These are phyloP conservation scores for Botrytis porri DNA, from an alignment of 2,329 filamentous ascomycete genomes.

Conservation along the genomic window DNA sequence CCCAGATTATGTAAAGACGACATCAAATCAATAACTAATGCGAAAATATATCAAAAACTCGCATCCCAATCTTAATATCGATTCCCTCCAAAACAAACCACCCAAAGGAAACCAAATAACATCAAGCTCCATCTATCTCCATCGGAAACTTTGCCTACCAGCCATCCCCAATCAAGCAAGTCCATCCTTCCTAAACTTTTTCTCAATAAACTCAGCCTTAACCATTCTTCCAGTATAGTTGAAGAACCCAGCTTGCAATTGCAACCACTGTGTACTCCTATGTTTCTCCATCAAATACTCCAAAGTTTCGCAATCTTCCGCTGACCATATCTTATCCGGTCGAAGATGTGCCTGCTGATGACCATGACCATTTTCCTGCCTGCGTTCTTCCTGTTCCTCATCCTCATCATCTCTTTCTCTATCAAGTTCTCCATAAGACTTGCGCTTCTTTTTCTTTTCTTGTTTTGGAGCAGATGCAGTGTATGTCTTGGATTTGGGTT, in stretches of 20 bases:
- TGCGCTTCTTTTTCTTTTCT: constrained; percentile 11
- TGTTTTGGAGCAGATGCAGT: background rate
- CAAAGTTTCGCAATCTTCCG: constrained; percentile 34
- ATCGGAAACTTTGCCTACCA: background rate
- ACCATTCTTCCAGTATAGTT: constrained; percentile 38
- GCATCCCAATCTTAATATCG: background rate
- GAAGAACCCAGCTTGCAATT: constrained; percentile 37
- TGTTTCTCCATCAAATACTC: constrained; percentile 33
- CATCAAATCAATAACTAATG: background rate
- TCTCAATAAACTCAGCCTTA: constrained; percentile 32
- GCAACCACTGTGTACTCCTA: constrained; percentile 34
- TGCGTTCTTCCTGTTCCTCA: background rate
- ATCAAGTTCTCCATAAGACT: constrained; percentile 4
- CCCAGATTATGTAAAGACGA: background rate
- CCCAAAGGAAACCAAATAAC: background rate
- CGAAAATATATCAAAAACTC: background rate
- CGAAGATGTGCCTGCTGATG: constrained; percentile 19
- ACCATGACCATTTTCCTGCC: constrained; percentile 1
- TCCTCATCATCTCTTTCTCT: background rate
- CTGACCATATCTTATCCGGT: constrained; percentile 32
- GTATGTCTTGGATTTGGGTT: background rate
- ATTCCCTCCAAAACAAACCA: background rate
- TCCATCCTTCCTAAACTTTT: constrained; percentile 35
- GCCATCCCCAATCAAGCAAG: background rate
- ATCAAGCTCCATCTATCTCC: too few relatives aligned